Conservation (phyloP, 2,329 filamentous ascomycete genomes). For the Fusarium anguioides region DNA sequence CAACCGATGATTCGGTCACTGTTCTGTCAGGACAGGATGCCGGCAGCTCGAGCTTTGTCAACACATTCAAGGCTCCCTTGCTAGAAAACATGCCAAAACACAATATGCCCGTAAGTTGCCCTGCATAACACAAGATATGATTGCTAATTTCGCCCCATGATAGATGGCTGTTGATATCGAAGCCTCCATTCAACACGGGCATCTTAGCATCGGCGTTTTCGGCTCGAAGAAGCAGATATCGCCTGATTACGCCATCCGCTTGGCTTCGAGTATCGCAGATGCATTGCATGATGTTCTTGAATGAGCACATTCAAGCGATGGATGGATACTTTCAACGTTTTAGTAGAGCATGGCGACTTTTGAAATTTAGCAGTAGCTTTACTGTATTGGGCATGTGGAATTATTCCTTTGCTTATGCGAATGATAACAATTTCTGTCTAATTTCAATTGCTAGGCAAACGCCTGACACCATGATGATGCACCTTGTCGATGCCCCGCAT, state of each 20-base stretch:
- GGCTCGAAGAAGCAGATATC: slow-evolving; percentile 48
- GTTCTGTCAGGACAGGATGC: background rate
- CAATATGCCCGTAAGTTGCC: slow-evolving; percentile 46
- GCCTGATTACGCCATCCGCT: slow-evolving; percentile 35
- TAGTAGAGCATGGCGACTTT: too few relatives aligned
- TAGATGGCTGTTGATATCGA: slow-evolving; percentile 57
- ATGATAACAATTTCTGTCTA: slow-evolving; percentile 6
- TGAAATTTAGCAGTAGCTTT: background rate
- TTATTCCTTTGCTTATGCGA: background rate
- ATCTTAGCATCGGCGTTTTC: slow-evolving; percentile 56
- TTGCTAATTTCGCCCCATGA: background rate
- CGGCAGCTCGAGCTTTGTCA: background rate
- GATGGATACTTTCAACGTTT: too few relatives aligned
- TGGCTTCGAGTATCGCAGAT: slow-evolving; percentile 45
- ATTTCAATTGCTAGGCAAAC: slow-evolving; percentile 4
- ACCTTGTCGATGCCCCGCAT: background rate
- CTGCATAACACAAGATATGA: too few relatives aligned
- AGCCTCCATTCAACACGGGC: slow-evolving; percentile 48
- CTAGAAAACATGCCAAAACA: slow-evolving; percentile 41
- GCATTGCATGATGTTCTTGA: slow-evolving; percentile 21
- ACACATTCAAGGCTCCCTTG: slow-evolving; percentile 14
- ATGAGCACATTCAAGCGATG: too few relatives aligned
- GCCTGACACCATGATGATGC: slow-evolving; percentile 30
- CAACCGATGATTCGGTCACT: background rate
- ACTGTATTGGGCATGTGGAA: background rate